A percentile compares a stretch with the other conserved stretches of the same genome.
Conservation (phyloP, 2,329 filamentous ascomycete genomes). For the Bimuria novae-zelandiae region DNA sequence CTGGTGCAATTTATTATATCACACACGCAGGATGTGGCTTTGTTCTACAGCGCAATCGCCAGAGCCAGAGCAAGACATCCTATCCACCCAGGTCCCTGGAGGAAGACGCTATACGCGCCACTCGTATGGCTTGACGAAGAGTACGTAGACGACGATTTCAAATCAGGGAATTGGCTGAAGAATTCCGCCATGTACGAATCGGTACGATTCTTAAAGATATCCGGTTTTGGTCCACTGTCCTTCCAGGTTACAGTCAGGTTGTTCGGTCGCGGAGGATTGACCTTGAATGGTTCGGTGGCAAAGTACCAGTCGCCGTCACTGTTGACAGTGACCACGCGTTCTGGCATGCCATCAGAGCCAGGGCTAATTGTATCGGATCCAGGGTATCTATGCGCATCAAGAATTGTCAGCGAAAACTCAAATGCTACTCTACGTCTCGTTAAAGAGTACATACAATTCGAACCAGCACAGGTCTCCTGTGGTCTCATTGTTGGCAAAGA, state of each 20-base stretch:
- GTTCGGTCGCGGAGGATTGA: neutral
- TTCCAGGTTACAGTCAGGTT: conserved; percentile 2
- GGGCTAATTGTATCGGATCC: neutral
- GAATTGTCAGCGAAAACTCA: neutral
- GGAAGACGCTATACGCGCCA: neutral
- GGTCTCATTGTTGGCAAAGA: conserved; percentile 1
- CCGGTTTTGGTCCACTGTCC: neutral
- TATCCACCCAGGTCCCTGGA: neutral
- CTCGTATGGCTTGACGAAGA: neutral
- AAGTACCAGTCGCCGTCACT: conserved; percentile 2
- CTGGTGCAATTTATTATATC: neutral
- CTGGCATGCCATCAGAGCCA: neutral
- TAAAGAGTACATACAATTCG: neutral
- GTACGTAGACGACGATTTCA: neutral
- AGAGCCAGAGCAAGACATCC: neutral
- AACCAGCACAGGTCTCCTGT: conserved; percentile 4
- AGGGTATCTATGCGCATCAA: neutral
- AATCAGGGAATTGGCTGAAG: neutral
- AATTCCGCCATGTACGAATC: conserved; percentile 1
- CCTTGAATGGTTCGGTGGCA: neutral
- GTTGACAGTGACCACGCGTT: neutral
- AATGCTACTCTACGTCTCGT: neutral
- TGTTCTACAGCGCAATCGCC: neutral
- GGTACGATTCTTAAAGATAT: neutral
- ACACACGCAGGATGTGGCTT: no score